Evolutionary conservation across 352 stramenopile species (phyloP).

Genomic region (Pythium utonaiense): DNA sequence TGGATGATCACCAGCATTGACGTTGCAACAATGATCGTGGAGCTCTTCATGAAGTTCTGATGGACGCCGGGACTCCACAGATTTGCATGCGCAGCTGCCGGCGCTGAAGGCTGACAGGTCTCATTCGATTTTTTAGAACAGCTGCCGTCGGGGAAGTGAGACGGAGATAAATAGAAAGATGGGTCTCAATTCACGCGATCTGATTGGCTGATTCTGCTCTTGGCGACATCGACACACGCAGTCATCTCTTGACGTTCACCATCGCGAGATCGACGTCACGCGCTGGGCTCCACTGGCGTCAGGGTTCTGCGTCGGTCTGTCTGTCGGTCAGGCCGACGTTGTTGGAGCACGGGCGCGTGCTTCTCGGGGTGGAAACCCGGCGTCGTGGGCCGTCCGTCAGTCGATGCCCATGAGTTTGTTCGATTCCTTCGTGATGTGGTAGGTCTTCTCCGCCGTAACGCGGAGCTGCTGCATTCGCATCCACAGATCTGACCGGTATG

Average conservation of each 20-base stretch:
- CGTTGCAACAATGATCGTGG: no score
- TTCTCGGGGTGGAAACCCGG: no score
- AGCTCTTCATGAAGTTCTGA: no score
- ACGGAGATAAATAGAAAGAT: background rate
- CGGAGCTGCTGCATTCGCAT: conserved; percentile 16
- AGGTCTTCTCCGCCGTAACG: conserved; percentile 11
- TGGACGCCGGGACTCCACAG: no score
- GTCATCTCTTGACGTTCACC: background rate
- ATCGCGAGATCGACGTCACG: background rate
- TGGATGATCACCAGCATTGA: no score
- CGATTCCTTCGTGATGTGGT: conserved; percentile 15
- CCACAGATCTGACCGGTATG: conserved; percentile 6
- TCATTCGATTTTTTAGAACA: background rate
- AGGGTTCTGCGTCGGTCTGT: no score
- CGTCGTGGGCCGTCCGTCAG: no score
- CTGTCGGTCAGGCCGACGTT: no score
- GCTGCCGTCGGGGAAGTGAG: background rate
- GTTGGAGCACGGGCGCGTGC: background rate
- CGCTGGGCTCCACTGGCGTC: background rate
- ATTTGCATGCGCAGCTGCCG: background rate
- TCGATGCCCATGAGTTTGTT: conserved; percentile 11
- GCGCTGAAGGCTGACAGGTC: background rate
- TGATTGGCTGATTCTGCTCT: background rate
- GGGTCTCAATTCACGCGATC: background rate
- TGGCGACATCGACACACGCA: background rate